These are phyloP conservation scores for Austroboletus festivus DNA, from an alignment of 768 basidiomycete species.

Conservation along the genomic window DNA sequence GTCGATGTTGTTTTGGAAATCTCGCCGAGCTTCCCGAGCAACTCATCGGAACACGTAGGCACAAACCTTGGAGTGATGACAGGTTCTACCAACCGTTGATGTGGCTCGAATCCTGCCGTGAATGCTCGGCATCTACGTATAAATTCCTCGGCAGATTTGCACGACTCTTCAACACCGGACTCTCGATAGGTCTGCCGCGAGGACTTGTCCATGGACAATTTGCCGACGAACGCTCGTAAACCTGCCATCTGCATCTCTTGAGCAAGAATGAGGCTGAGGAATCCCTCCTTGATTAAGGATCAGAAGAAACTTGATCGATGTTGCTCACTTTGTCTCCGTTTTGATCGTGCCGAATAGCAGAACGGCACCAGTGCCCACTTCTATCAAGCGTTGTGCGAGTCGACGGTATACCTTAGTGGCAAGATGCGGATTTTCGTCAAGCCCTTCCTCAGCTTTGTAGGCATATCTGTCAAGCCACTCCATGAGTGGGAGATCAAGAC, in stretches of 20 bases:
- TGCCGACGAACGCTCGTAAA: constrained; percentile 81
- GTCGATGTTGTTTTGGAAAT: constrained; percentile 47
- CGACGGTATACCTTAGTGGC: constrained; percentile 66
- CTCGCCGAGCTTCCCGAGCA: constrained; percentile 60
- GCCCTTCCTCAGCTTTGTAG: constrained; percentile 72
- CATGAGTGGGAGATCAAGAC: constrained; percentile 81
- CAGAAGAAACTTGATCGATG: not conserved
- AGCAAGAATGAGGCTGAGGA: constrained; percentile 70
- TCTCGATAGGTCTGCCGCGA: constrained; percentile 72
- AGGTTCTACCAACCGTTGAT: constrained; percentile 63
- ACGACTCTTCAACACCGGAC: constrained; percentile 45
- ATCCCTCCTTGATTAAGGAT: not conserved
- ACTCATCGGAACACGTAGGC: constrained; percentile 76
- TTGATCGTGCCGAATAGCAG: constrained; percentile 83
- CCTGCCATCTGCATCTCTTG: constrained; percentile 68
- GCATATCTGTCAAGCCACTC: constrained; percentile 82
- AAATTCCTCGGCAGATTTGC: constrained; percentile 54
- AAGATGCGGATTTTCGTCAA: constrained; percentile 60
- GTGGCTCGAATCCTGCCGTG: constrained; percentile 37
- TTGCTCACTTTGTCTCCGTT: constrained; percentile 76
- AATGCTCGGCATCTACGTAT: constrained; percentile 46
- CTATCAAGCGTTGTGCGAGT: constrained; percentile 62
- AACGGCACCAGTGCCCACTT: constrained; percentile 75
- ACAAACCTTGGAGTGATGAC: constrained; percentile 89
- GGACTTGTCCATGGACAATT: constrained; percentile 86